Evolutionary conservation across 805 yeast genomes (phyloP).

Genomic region (Maudiozyma serrabonitensis): DNA sequence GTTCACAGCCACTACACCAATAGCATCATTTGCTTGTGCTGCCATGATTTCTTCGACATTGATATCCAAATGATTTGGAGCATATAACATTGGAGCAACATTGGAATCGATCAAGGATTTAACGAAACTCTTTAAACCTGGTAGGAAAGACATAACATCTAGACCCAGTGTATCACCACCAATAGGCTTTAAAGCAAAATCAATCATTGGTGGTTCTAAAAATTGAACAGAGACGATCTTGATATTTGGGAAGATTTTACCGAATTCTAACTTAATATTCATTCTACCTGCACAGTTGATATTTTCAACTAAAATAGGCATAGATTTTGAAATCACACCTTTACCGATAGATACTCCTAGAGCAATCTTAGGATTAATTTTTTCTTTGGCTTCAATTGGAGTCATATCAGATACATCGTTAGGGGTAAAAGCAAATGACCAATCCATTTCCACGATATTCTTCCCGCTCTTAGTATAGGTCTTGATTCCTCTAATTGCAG

Average conservation of each 20-base stretch:
- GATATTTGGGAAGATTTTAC: conserved; percentile 68
- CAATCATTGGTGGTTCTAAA: conserved; percentile 70
- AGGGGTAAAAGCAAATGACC: conserved; percentile 75
- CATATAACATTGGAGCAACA: conserved; percentile 69
- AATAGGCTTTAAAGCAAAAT: conserved; percentile 72
- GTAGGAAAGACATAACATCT: conserved; percentile 75
- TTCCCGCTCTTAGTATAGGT: conserved; percentile 63
- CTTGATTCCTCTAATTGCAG: conserved; percentile 59
- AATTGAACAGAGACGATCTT: conserved; percentile 61
- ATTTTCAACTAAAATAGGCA: conserved; percentile 74
- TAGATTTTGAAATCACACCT: conserved; percentile 62
- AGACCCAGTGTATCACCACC: conserved; percentile 85
- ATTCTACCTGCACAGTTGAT: conserved; percentile 67
- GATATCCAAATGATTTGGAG: conserved; percentile 70
- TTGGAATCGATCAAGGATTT: conserved; percentile 58
- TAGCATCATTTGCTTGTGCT: conserved; percentile 53
- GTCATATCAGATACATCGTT: conserved; percentile 81
- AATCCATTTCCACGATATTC: conserved; percentile 69
- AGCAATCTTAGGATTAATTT: conserved; percentile 72
- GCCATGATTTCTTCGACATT: conserved; percentile 66
- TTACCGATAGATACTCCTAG: conserved; percentile 75
- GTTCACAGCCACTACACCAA: conserved; percentile 60
- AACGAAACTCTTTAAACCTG: conserved; percentile 68
- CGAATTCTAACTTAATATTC: conserved; percentile 52
- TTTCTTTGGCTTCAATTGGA: conserved; percentile 56